Evolutionary conservation across 2,329 filamentous ascomycete species (phyloP).

Genomic region (Camptophora hylomeconis): DNA sequence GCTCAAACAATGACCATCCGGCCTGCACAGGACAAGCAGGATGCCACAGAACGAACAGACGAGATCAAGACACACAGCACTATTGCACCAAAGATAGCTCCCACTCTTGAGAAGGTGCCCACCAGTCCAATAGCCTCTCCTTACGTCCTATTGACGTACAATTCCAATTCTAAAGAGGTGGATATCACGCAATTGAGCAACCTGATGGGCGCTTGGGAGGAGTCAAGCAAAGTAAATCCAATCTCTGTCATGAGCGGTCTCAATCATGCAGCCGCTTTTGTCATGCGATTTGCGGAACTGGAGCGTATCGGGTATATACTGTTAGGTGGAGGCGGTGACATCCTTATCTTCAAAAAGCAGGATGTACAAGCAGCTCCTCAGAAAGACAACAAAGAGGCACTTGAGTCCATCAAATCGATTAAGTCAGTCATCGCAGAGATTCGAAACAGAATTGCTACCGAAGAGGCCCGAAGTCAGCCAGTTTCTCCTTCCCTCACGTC

Average conservation of each 20-base stretch:
- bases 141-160: slow-evolving; percentile 11
- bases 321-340: slow-evolving; percentile 27
- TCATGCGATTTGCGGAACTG: slow-evolving; percentile 27
- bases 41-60: no score
- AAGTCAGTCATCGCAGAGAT: slow-evolving; percentile 1
- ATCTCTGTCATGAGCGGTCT: slow-evolving; percentile 25
- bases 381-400: background rate
- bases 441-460: slow-evolving; percentile 3
- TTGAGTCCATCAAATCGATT: background rate
- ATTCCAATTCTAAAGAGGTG: slow-evolving; percentile 7
- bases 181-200: slow-evolving; percentile 12
- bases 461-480: slow-evolving; percentile 3
- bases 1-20: no score
- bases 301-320: slow-evolving; percentile 29
- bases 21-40: no score
- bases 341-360: slow-evolving; percentile 13
- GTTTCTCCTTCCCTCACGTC: background rate
- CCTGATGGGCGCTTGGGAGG: slow-evolving; percentile 2
- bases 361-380: slow-evolving; percentile 3
- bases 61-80: no score
- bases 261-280: slow-evolving; percentile 28
- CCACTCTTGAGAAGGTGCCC: no score
- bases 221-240: slow-evolving; percentile 13
- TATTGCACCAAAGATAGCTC: no score
- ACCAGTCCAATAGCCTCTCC: slow-evolving; percentile 7